Percentiles rank a stretch among this genome's conserved stretches.
Conservation (phyloP, 2,329 filamentous ascomycete species). For the Ceratocystis ficicola region DNA sequence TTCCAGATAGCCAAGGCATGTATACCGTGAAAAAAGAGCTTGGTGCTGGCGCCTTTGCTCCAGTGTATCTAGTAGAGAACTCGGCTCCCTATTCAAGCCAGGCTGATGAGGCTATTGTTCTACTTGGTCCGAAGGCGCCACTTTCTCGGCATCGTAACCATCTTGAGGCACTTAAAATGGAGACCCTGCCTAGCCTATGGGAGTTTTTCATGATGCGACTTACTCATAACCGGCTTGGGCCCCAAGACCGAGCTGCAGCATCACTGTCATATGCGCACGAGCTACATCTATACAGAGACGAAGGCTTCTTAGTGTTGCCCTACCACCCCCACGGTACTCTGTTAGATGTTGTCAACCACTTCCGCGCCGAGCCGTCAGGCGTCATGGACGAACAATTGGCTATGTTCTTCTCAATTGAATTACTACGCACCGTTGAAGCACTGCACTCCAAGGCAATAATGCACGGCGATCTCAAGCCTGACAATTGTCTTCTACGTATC, state of each 20-base stretch:
- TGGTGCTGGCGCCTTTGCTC: constrained; percentile 86
- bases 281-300: constrained; percentile 81
- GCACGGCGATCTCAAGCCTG: constrained; percentile 88
- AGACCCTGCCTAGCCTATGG: constrained; percentile 78
- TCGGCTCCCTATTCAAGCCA: constrained; percentile 40
- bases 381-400: constrained; percentile 82
- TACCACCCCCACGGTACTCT: constrained; percentile 83
- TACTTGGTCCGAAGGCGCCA: constrained; percentile 49
- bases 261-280: constrained; percentile 78
- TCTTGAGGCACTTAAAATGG: constrained; percentile 88
- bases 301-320: constrained; percentile 79
- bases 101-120: constrained; percentile 33
- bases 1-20: constrained; percentile 50
- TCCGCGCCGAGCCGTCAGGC: constrained; percentile 56
- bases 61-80: constrained; percentile 82
- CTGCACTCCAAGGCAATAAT: constrained; percentile 68
- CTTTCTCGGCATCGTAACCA: constrained; percentile 43
- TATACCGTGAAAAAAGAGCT: constrained; percentile 79
- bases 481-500: constrained; percentile 86
- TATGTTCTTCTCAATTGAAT: constrained; percentile 91
- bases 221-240: constrained; percentile 61
- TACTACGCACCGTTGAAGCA: constrained; percentile 79
- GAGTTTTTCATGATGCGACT: constrained; percentile 93
- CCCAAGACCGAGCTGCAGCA: constrained; percentile 56
- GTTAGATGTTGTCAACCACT: constrained; percentile 85